Evolutionary conservation across 2,329 filamentous ascomycete genomes (phyloP).

Genomic region (Verticillium isaacii): DNA sequence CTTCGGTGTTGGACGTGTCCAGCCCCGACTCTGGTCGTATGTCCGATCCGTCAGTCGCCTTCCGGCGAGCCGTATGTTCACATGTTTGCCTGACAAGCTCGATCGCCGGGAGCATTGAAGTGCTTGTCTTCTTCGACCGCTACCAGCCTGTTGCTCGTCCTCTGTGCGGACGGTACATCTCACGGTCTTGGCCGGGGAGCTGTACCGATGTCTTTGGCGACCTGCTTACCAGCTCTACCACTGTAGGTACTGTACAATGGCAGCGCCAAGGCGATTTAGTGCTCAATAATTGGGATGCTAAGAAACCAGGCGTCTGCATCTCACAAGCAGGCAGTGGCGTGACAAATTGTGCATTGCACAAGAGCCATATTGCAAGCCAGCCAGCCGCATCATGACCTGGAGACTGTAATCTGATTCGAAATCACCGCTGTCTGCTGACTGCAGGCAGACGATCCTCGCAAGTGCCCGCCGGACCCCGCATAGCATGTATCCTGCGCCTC

Average conservation of each 20-base stretch:
- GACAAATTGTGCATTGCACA: neutral
- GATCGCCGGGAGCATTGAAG: neutral
- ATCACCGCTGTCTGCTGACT: too few relatives aligned
- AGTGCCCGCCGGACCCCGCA: too few relatives aligned
- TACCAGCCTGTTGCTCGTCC: neutral
- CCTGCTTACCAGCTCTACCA: neutral
- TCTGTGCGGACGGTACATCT: neutral
- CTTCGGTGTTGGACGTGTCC: neutral
- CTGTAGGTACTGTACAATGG: neutral
- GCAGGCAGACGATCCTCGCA: too few relatives aligned
- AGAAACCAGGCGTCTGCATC: neutral
- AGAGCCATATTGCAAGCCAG: neutral
- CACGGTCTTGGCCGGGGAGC: neutral
- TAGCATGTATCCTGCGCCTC: too few relatives aligned
- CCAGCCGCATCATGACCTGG: too few relatives aligned
- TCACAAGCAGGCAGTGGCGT: neutral
- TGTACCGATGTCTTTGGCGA: too few relatives aligned
- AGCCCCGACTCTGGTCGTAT: neutral
- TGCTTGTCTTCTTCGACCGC: neutral
- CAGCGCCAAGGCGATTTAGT: neutral
- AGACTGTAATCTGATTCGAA: too few relatives aligned
- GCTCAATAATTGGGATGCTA: neutral
- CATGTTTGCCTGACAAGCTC: neutral
- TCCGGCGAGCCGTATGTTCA: neutral
- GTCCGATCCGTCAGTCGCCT: neutral